These are phyloP conservation scores for Celoporthe dispersa DNA, from an alignment of 2,329 filamentous ascomycete species.

Conservation along the genomic window DNA sequence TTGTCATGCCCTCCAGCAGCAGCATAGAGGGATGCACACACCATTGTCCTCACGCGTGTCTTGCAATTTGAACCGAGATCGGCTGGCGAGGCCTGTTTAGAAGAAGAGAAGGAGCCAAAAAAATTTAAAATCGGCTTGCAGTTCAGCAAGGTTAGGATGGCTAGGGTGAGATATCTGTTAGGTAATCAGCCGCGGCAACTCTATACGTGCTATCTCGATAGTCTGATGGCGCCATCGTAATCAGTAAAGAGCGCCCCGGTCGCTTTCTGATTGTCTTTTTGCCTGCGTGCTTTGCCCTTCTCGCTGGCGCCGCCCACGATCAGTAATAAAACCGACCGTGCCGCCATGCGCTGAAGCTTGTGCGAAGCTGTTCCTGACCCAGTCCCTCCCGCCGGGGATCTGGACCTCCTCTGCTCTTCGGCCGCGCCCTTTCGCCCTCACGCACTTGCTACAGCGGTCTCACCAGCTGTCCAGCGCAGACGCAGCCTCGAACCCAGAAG, in stretches of 20 bases:
- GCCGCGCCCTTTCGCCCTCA: neutral
- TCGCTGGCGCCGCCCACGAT: neutral
- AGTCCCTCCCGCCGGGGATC: neutral
- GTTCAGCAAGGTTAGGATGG: neutral
- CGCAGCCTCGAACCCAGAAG: neutral
- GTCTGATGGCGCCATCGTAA: constrained; percentile 11
- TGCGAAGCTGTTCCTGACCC: neutral
- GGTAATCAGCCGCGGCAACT: constrained; percentile 1
- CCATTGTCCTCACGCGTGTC: neutral
- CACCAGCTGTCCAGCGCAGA: neutral
- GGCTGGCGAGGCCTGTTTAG: neutral
- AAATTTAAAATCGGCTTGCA: no score
- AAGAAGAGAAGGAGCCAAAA: neutral
- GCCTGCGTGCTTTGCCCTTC: neutral
- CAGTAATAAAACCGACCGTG: neutral
- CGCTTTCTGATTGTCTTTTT: neutral
- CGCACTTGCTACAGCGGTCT: neutral
- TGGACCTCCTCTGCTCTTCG: neutral
- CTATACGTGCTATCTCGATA: constrained; percentile 5
- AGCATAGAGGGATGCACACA: neutral
- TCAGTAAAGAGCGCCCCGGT: neutral
- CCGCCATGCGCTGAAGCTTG: neutral
- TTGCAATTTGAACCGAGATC: neutral
- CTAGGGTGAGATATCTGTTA: neutral
- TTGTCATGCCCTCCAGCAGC: neutral